A percentile compares a stretch with the other conserved stretches of the same genome.
These are phyloP conservation scores for Fusarium begoniae DNA, from an alignment of 2,329 filamentous ascomycete genomes.

Conservation along the genomic window DNA sequence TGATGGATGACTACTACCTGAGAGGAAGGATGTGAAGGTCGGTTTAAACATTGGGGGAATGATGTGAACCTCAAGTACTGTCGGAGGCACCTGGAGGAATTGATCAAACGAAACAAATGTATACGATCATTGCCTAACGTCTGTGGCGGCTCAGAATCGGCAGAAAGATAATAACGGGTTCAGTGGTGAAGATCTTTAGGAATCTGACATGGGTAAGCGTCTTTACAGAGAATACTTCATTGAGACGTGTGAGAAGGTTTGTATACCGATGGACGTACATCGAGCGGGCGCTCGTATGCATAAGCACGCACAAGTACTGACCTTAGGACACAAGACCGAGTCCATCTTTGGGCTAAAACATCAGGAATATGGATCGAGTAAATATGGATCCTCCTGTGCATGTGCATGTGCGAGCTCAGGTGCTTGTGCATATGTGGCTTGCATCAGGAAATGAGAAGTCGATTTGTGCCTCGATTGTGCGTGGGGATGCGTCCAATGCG, in stretches of 20 bases:
- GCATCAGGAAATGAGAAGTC: conserved; percentile 41
- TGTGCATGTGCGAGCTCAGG: conserved; percentile 17
- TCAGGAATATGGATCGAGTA: background rate
- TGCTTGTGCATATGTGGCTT: conserved; percentile 40
- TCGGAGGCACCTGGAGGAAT: conserved; percentile 8
- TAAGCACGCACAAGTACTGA: conserved; percentile 19
- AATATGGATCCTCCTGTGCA: conserved; percentile 16
- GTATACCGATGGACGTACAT: background rate
- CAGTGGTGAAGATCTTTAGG: conserved; percentile 28
- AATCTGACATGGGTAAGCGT: conserved; percentile 9
- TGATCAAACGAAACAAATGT: conserved; percentile 16
- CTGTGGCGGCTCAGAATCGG: conserved; percentile 4
- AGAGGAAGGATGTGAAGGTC: background rate
- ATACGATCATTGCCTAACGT: background rate
- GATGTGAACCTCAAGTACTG: background rate
- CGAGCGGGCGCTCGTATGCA: conserved; percentile 24
- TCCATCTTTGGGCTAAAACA: conserved; percentile 16
- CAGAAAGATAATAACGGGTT: conserved; percentile 12
- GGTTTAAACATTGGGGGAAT: background rate
- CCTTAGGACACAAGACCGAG: conserved; percentile 13
- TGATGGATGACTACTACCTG: background rate
- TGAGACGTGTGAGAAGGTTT: background rate
- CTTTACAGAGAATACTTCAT: conserved; percentile 6
- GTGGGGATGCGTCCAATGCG: conserved; percentile 11
- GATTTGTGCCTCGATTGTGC: conserved; percentile 42